Evolutionary conservation across 768 basidiomycete species (phyloP).

Genomic region (Daedaleopsis sinensis): DNA sequence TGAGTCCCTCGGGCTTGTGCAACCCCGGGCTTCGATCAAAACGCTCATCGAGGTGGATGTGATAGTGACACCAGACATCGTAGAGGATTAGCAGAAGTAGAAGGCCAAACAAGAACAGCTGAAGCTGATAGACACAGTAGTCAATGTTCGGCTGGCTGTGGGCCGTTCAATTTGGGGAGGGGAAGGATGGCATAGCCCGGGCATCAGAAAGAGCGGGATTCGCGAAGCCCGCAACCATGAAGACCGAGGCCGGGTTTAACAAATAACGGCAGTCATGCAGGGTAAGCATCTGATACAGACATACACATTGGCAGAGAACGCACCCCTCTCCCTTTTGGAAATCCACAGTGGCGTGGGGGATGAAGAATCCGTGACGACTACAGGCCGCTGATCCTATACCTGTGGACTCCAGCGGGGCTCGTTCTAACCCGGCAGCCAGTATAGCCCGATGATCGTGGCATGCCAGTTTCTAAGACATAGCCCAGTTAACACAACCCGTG

Average conservation of each 20-base stretch:
- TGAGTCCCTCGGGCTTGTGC: background rate
- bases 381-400: slow-evolving; percentile 36
- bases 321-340: slow-evolving; percentile 36
- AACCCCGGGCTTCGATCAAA: background rate
- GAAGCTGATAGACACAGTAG: slow-evolving; percentile 8
- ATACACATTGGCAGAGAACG: too few species aligned
- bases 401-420: slow-evolving; percentile 27
- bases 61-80: slow-evolving; percentile 22
- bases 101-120: slow-evolving; percentile 10
- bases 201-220: too few species aligned
- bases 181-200: too few species aligned
- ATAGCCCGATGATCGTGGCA: background rate
- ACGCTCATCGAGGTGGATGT: background rate
- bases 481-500: too few species aligned
- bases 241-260: too few species aligned
- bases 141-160: background rate
- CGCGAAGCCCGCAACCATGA: too few species aligned
- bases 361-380: slow-evolving; percentile 35
- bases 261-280: too few species aligned
- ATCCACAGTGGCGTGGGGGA: slow-evolving; percentile 34
- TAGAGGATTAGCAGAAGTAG: background rate
- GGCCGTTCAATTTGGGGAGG: too few species aligned
- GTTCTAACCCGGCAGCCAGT: slow-evolving; percentile 5
- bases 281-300: too few species aligned
- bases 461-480: too few species aligned